These are phyloP conservation scores for Xylariales sp. DNA, from an alignment of 2,329 filamentous ascomycete species.

Conservation along the genomic window DNA sequence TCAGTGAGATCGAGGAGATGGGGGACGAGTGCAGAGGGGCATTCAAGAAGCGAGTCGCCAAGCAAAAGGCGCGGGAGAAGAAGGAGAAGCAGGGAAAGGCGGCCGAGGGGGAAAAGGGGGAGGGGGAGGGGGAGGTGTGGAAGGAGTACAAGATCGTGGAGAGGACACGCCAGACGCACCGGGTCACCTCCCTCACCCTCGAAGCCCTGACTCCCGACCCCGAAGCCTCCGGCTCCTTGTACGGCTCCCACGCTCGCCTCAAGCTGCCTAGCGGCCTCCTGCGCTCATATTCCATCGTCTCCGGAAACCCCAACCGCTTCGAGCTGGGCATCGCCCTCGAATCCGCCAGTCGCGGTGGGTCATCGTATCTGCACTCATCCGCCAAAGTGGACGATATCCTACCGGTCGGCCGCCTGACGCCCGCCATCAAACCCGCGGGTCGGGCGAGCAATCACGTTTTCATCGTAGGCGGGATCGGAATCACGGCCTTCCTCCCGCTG, in stretches of 20 bases:
- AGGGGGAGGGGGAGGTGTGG: constrained; percentile 40
- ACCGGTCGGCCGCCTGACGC: constrained; percentile 45
- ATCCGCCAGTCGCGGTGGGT: constrained; percentile 53
- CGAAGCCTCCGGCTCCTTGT: constrained; percentile 24
- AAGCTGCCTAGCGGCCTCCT: constrained; percentile 52
- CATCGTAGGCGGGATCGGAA: constrained; percentile 60
- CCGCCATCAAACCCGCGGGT: constrained; percentile 38
- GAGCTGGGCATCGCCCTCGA: constrained; percentile 54
- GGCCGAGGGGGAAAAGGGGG: constrained; percentile 15
- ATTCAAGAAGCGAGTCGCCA: constrained; percentile 49
- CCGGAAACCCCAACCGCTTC: constrained; percentile 44
- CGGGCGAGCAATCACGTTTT: constrained; percentile 56
- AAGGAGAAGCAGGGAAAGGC: constrained; percentile 15
- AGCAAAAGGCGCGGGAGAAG: constrained; percentile 31
- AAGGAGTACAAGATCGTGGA: constrained; percentile 42
- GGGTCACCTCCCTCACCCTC: constrained; percentile 48
- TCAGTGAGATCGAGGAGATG: constrained; percentile 46
- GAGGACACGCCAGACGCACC: constrained; percentile 45
- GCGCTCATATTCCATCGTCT: constrained; percentile 57
- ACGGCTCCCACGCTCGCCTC: constrained; percentile 52
- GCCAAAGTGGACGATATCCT: constrained; percentile 44
- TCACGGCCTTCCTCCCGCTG: constrained; percentile 58
- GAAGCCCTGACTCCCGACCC: constrained; percentile 35
- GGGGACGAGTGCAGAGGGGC: constrained; percentile 42
- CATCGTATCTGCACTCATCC: constrained; percentile 49